Evolutionary conservation across 192 early-diverging fungal genomes (phyloP), one percentile per base, ranked within the genome.

Genomic region (Coemansia sp.): DNA sequence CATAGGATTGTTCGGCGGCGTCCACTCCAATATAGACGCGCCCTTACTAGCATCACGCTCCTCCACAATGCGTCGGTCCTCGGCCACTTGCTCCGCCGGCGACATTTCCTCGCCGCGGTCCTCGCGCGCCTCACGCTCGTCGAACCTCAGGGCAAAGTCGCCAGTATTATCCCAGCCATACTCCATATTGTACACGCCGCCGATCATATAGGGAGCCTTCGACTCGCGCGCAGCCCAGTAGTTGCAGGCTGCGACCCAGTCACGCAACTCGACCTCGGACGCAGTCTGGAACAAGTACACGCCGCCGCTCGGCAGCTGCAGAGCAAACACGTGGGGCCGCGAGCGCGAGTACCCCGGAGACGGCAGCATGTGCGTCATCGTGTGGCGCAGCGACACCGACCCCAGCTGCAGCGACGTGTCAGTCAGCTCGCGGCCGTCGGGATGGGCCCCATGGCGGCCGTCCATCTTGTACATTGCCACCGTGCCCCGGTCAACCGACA

Each of bases 191-290:
- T 93, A 91, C 3, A 95, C 90, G 34, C 93, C 94, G 43, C 96
- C 96, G 9, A 86, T 74, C 74, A 98, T 78, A 49, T 85, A 85
- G 2, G 97, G 97, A 70, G 95, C 95, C 78, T 93, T 95, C 65
- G 92, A 94, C 52, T 90, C 90, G 31, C 95, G 77, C 15, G 96
- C 94, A 2, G 96, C 95, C 96, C 96, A 99, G 73, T 92, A 95
- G 79, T 98, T 99, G 71, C 96, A 93, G 6, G 91, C 93, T 0
- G 88, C 72, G 0, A 93, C 92, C 97, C 97, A 99, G 63, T 89
- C 91, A 34, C 88, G 88, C 36, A 95, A 85, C 55, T 90, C 89
- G 22, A 90, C 88, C 65, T 88, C 86, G 3, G 85, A 89, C 10
- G 81, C 77, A 0, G 91, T 87, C 78, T 99, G 95, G 86, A 97